These are phyloP conservation scores for Fusarium duplospermum DNA, from an alignment of 2,329 filamentous ascomycete genomes.

Conservation along the genomic window DNA sequence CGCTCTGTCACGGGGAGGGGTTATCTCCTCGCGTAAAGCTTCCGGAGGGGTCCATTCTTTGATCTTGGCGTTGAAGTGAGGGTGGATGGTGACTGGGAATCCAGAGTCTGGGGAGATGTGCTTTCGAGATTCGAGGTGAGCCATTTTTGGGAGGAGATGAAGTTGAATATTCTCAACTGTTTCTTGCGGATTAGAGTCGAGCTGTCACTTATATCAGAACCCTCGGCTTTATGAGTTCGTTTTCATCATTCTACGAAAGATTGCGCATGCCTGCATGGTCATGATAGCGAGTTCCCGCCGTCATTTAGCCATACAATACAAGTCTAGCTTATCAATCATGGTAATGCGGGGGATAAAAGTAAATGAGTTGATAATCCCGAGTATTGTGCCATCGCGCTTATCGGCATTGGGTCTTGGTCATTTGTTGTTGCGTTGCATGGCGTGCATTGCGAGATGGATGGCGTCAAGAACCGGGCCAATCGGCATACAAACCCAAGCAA, in stretches of 20 bases:
- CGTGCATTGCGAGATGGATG: not conserved
- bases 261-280: not conserved
- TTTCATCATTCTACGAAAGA: constrained; percentile 1
- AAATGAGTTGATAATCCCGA: not conserved
- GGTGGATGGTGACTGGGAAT: constrained; percentile 58
- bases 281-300: not conserved
- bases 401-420: not conserved
- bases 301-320: not conserved
- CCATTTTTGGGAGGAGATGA: constrained; percentile 2
- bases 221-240: not conserved
- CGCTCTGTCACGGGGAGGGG: constrained; percentile 47
- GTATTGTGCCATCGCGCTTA: not conserved
- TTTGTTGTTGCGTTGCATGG: not conserved
- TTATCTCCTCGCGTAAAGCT: constrained; percentile 3
- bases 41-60: constrained; percentile 36
- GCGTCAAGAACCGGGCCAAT: not conserved
- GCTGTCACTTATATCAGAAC: not conserved
- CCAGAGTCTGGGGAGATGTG: constrained; percentile 63
- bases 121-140: constrained; percentile 56
- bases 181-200: not conserved
- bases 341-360: not conserved
- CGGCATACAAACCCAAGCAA: not conserved
- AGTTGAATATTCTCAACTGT: not conserved
- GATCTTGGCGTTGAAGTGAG: constrained; percentile 60
- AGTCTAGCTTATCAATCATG: constrained; percentile 1